phyloP scores from a whole-genome alignment of 2,329 filamentous ascomycete genomes.

The Talaromyces islandicus region DNA sequence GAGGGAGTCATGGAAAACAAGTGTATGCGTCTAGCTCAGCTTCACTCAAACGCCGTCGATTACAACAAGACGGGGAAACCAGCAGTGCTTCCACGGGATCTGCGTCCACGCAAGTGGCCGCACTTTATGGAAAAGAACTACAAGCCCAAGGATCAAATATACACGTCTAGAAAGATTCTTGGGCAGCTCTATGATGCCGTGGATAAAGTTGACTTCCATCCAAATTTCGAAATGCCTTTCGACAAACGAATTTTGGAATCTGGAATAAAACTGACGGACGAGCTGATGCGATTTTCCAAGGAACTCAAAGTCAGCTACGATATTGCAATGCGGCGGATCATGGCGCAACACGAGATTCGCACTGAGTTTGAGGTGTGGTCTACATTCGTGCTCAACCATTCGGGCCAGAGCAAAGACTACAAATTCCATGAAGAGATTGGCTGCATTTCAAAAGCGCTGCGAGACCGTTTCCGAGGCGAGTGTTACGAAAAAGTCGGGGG shows the following conservation, averaged over 20 bases:
- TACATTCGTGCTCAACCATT: slow-evolving; percentile 72
- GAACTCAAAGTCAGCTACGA: slow-evolving; percentile 75
- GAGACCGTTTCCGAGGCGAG: slow-evolving; percentile 60
- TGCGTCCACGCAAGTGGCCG: slow-evolving; percentile 63
- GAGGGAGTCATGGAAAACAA: slow-evolving; percentile 61
- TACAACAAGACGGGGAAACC: slow-evolving; percentile 85
- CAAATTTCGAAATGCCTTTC: slow-evolving; percentile 67
- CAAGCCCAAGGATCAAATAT: slow-evolving; percentile 44
- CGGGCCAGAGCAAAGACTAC: slow-evolving; percentile 68
- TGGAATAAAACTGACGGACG: slow-evolving; percentile 52
- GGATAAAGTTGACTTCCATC: slow-evolving; percentile 60
- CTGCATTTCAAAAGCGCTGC: slow-evolving; percentile 59
- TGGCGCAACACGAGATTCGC: slow-evolving; percentile 74
- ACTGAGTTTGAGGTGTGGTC: slow-evolving; percentile 94
- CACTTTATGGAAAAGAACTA: slow-evolving; percentile 78
- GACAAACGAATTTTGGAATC: slow-evolving; percentile 64
- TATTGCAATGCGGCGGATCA: slow-evolving; percentile 65
- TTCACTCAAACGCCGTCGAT: slow-evolving; percentile 91
- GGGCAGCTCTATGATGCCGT: slow-evolving; percentile 80
- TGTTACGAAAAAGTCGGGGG: slow-evolving; percentile 63
- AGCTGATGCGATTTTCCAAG: slow-evolving; percentile 53
- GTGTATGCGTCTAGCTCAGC: slow-evolving; percentile 68
- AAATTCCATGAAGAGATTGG: slow-evolving; percentile 82
- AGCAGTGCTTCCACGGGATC: slow-evolving; percentile 58
- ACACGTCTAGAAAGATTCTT: slow-evolving; percentile 65